phyloP scores from a whole-genome alignment of 1,284 basidiomycete species.

The Melampsora larici-populina region DNA sequence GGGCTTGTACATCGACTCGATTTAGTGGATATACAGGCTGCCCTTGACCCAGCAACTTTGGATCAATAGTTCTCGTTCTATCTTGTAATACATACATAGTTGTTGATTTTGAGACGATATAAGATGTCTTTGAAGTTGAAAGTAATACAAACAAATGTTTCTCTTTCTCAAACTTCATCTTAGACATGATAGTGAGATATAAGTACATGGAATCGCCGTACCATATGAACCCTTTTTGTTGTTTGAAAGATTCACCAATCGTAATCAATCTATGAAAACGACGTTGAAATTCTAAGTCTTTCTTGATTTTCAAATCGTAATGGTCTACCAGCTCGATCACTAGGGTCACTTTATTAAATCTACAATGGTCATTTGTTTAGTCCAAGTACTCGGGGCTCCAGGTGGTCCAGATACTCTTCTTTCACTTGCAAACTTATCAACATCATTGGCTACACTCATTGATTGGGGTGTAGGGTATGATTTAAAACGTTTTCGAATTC shows the following conservation, averaged over 20 bases:
- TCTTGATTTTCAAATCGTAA: neutral
- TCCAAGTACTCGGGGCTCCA: constrained; percentile 15
- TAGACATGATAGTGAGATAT: too few species aligned
- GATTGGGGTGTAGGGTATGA: neutral
- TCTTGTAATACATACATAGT: too few species aligned
- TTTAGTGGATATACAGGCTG: too few species aligned
- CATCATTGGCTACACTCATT: constrained; percentile 4
- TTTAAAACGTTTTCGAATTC: too few species aligned
- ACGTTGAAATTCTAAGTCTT: neutral
- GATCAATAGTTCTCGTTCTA: too few species aligned
- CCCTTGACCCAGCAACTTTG: too few species aligned
- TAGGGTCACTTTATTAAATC: neutral
- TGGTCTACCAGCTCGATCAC: neutral
- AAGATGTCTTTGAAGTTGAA: too few species aligned
- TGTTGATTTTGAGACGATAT: too few species aligned
- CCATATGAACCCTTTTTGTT: neutral
- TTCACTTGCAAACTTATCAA: constrained; percentile 22
- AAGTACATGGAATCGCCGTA: too few species aligned
- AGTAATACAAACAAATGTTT: too few species aligned
- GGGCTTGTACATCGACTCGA: too few species aligned
- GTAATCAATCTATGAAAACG: neutral
- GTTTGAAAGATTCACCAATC: neutral
- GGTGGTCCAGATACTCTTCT: constrained; percentile 23
- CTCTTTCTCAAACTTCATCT: too few species aligned
- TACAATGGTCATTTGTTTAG: neutral